Evolutionary conservation across 306 rosid species (phyloP).

Genomic region (Sicyos baderoa): DNA sequence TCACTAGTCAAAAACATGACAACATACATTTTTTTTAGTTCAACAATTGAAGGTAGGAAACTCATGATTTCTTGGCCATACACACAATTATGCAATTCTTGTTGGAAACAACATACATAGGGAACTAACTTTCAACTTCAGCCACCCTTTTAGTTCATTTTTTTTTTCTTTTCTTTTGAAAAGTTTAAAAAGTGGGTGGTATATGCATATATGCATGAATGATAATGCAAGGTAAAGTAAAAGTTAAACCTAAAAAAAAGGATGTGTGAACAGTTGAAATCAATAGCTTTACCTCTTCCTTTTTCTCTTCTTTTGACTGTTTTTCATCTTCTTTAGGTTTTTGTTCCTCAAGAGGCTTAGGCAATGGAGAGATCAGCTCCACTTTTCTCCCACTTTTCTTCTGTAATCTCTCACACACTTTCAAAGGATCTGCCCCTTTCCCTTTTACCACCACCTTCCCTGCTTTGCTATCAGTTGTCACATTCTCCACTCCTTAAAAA

Average conservation of each 20-base stretch:
- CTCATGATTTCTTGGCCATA: no score
- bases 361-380: slow-evolving; percentile 36
- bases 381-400: slow-evolving; percentile 28
- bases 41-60: no score
- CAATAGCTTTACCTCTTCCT: slow-evolving; percentile 58
- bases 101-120: not conserved
- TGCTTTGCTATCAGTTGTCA: slow-evolving; percentile 17
- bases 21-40: no score
- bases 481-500: slow-evolving; percentile 22
- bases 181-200: not conserved
- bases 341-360: slow-evolving; percentile 47
- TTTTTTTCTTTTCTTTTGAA: not conserved
- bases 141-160: not conserved
- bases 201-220: no score
- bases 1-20: not conserved
- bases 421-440: slow-evolving; percentile 20
- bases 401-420: slow-evolving; percentile 21
- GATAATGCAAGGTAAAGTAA: not conserved
- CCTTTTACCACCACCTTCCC: slow-evolving; percentile 28
- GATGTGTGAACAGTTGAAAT: slow-evolving; percentile 6
- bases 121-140: not conserved
- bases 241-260: not conserved
- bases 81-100: no score
- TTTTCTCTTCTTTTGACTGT: slow-evolving; percentile 49
- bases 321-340: slow-evolving; percentile 36